Evolutionary conservation across 148 eudicot genomes (phyloP).

Genomic region (Dianthus caryophyllus): DNA sequence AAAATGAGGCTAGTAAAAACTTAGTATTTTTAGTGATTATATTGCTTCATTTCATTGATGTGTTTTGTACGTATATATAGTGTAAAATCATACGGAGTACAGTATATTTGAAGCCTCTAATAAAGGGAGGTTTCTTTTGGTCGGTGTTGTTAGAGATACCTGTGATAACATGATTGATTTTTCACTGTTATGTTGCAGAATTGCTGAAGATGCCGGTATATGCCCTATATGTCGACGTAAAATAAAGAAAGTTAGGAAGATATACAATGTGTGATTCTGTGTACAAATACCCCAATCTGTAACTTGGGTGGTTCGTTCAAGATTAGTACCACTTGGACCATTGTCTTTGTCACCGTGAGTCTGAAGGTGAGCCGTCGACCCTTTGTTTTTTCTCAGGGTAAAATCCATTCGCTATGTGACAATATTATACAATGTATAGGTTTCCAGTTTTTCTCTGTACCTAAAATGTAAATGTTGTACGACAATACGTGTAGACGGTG

Average conservation of each 20-base stretch:
- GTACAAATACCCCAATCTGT: neutral
- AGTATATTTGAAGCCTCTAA: too few relatives aligned
- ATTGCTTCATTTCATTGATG: too few relatives aligned
- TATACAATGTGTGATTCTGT: conserved; percentile 48
- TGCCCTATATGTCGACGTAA: conserved; percentile 76
- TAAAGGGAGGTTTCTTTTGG: too few relatives aligned
- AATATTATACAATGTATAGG: neutral
- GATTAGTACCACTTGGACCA: neutral
- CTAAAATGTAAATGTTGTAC: neutral
- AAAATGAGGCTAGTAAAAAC: too few relatives aligned
- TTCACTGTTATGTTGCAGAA: conserved; percentile 33
- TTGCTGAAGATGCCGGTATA: conserved; percentile 57
- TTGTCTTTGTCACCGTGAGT: neutral
- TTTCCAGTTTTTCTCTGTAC: neutral
- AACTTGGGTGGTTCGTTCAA: neutral
- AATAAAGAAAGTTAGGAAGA: conserved; percentile 79
- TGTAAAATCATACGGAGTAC: too few relatives aligned
- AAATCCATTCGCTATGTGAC: neutral
- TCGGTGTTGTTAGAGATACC: neutral
- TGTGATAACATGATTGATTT: neutral
- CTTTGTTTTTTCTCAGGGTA: conserved; percentile 9
- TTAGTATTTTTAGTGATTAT: too few relatives aligned
- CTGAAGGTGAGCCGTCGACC: neutral
- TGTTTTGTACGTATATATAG: too few relatives aligned
- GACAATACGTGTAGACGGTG: neutral